A percentile compares a stretch with the other conserved stretches of the same genome.
Conservation (phyloP, 2,329 filamentous ascomycete genomes). For the Tolypocladium pustulatum region DNA sequence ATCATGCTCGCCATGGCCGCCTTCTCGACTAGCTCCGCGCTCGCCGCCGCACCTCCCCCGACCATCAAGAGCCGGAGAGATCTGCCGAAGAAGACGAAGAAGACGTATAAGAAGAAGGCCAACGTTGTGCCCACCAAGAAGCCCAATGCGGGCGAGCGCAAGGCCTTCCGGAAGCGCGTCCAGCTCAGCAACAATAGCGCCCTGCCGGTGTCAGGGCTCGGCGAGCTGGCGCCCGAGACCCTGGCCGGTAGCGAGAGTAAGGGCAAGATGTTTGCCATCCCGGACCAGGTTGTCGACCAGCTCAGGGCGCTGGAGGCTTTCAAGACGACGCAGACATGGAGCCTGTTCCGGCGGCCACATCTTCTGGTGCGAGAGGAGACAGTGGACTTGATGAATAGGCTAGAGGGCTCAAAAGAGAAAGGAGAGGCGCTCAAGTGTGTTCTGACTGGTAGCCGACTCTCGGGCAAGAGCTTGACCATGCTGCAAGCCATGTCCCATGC, state of each 20-base stretch:
- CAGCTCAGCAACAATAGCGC: conserved; percentile 93
- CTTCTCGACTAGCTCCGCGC: conserved; percentile 26
- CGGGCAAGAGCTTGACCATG: conserved; percentile 80
- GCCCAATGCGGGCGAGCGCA: conserved; percentile 69
- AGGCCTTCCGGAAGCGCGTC: conserved; percentile 77
- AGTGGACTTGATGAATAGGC: conserved; percentile 54
- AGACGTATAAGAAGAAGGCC: conserved; percentile 42
- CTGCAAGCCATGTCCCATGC: conserved; percentile 77
- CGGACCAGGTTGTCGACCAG: conserved; percentile 62
- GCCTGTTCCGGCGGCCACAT: conserved; percentile 71
- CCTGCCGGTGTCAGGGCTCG: conserved; percentile 60
- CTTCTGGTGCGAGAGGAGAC: conserved; percentile 70
- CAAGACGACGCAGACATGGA: conserved; percentile 83
- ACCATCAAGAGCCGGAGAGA: conserved; percentile 23
- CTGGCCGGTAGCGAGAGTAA: conserved; percentile 43
- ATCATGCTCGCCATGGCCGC: conserved; percentile 22
- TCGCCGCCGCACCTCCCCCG: conserved; percentile 17
- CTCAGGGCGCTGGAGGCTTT: conserved; percentile 81
- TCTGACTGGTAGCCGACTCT: conserved; percentile 60
- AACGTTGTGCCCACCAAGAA: conserved; percentile 37
- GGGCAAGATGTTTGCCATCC: conserved; percentile 60
- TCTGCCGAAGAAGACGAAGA: conserved; percentile 27
- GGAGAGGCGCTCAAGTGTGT: conserved; percentile 54
- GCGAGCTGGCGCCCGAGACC: conserved; percentile 45
- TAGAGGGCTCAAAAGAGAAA: conserved; percentile 42